Evolutionary conservation across 495 filamentous ascomycete genomes (phyloP), one percentile per base, ranked within the genome.

Genomic region (Hyaloscypha finlandica): DNA sequence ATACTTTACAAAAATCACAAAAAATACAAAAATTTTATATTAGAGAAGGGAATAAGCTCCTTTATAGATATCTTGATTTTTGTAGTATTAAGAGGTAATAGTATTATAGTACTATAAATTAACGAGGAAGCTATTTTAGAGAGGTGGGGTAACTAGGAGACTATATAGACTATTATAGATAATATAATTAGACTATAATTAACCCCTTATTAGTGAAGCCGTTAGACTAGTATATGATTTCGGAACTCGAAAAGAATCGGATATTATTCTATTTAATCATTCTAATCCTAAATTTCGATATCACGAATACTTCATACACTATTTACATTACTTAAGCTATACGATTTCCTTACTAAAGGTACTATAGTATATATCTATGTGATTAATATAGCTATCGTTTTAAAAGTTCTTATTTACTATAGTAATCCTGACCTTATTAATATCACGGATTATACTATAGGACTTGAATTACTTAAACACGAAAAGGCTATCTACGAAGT

Each of bases 401-500:
- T 59, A 31, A 59, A 59, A 30, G 56, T 59, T 59, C 56, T 30
- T 32, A 59, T 59, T 25, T 33, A 30, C 56, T 59, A 59, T 30
- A 59, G 33, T 30, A 59, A 59, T 32, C 56, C 56, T 32, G 22
- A 59, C 31, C 29, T 30, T 19, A 59, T 16, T 32, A 30, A 59
- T 33, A 59, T 30, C 11, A n/a, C 56, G 30, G 56, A 59, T 59
- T 31, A 59, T 33, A 30, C 56, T 33, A 30, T 30, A 14, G 56
- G 56, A 33, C 19, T 59, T 59, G 56, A 31, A 30, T 59, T 30
- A 25, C 56, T 59, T 12, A n/a, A 59, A 33, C 56, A 59, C 56
- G 56, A 59, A 59, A 59, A 59, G 29, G 56, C 56, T 12, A 59
- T 59, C 56, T 59, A 59, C 56, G 30, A 59, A 25, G 29, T 59